Base-by-base conservation (phyloP, 2,329 filamentous ascomycete genomes). In the Fusarium floridanum region DNA sequence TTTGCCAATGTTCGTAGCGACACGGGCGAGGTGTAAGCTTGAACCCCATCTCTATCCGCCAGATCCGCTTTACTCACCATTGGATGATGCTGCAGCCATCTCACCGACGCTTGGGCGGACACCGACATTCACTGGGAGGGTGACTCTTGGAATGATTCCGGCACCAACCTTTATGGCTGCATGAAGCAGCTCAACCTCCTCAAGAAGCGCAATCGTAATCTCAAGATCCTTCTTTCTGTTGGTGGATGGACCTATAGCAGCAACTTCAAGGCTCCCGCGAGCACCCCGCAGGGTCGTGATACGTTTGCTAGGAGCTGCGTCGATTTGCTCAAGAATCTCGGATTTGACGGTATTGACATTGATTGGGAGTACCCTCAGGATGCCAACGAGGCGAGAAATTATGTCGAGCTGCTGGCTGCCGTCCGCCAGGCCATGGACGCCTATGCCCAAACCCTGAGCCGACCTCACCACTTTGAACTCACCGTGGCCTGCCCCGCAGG, bases 181-280 rank as follows among this genome's bases (percentile, higher is more conserved):
- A 83, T 97, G 73, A 98, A 98, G 86, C 95, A 98, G 84, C 89
- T 98, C 39, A 94, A 94, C 81, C 86, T 98, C 1, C 89, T 95
- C 55, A 98, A 98, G 86, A 90, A 91, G 74, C 87, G 88, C 71
- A 94, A 98, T 82, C 92, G 95, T 57, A 92, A 95, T 76, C 87
- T 98, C 71, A 98, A 98, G 82, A 86, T 97, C 5, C 88, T 98
- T 14, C 89, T 98, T 6, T 95, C 93, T 64, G 94, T 98, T 71
- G 95, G 95, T 71, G 96, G 96, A 61, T 98, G 95, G 95, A 97
- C 95, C 0, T 98, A 97, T 82, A 94, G 92, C 72, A 86, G 89
- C 82, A 97, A 97, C 84, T 97, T 98, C 83, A 88, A 90, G n/a
- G 85, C 84, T 32, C 93, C 95, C 0, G 92, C 93, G 1, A 93